Conservation (phyloP, 2,329 filamentous ascomycete genomes). For the Blastomyces percursus region DNA sequence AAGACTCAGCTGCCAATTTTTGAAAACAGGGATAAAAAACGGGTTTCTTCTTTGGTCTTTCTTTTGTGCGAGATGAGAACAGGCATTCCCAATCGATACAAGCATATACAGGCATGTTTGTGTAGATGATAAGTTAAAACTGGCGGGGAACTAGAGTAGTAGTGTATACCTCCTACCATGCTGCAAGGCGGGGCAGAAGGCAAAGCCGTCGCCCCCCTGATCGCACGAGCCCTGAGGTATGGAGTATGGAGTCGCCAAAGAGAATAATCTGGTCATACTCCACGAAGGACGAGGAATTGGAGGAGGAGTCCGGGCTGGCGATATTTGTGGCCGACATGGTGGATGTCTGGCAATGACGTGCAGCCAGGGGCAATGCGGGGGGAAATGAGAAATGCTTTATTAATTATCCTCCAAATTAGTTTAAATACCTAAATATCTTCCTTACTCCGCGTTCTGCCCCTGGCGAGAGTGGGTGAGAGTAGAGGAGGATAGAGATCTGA, state of each 20-base stretch:
- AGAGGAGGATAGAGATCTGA: no score
- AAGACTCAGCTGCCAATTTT: not conserved
- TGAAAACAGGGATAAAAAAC: not conserved
- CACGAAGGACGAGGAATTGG: not conserved
- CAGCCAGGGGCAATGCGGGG: no score
- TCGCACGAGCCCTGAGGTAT: slow-evolving; percentile 59
- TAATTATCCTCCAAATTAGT: no score
- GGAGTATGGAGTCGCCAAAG: slow-evolving; percentile 56
- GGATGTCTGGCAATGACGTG: not conserved
- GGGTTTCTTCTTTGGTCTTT: not conserved
- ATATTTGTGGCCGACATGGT: not conserved
- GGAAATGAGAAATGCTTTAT: no score
- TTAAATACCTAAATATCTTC: no score
- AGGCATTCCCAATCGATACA: not conserved
- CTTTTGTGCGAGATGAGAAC: no score
- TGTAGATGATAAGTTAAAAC: not conserved
- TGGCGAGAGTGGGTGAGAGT: no score
- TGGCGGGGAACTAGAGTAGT: no score
- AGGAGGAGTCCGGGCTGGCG: not conserved
- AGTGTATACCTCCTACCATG: slow-evolving; percentile 38
- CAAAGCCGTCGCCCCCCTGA: slow-evolving; percentile 53
- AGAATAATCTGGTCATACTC: slow-evolving; percentile 64
- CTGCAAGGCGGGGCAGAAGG: slow-evolving; percentile 61
- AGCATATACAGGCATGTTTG: not conserved
- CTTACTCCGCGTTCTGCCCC: no score